Percentiles rank a stretch among this genome's conserved stretches.
These are phyloP conservation scores for Trypanosoma caninum DNA, from an alignment of 208 protist genomes.

Conservation along the genomic window DNA sequence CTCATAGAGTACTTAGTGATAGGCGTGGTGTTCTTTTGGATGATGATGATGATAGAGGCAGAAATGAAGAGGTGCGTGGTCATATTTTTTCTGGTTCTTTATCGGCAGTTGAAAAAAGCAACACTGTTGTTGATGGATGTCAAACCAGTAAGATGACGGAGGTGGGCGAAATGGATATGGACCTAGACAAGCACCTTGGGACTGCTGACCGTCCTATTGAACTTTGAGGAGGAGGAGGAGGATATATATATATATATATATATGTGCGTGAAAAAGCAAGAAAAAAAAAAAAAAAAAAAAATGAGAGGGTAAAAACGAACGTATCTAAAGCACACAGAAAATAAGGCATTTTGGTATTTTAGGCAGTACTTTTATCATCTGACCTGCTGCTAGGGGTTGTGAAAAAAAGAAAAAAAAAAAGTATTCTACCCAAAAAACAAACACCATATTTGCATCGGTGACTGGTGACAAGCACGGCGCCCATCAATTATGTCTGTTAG, in stretches of 20 bases:
- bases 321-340: too few relatives aligned
- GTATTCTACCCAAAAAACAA: too few relatives aligned
- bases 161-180: background rate
- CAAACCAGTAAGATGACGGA: constrained; percentile 4
- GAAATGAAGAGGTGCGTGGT: constrained; percentile 1
- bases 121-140: background rate
- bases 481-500: too few relatives aligned
- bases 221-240: constrained; percentile 28
- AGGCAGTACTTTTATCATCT: too few relatives aligned
- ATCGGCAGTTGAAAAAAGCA: too few relatives aligned
- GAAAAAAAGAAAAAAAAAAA: too few relatives aligned
- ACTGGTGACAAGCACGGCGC: too few relatives aligned
- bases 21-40: constrained; percentile 17
- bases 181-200: constrained; percentile 15
- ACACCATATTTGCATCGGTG: too few relatives aligned
- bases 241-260: constrained; percentile 3
- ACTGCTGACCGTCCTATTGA: constrained; percentile 71
- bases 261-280: background rate
- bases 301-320: background rate
- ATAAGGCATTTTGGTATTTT: too few relatives aligned
- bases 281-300: constrained; percentile 10
- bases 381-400: too few relatives aligned
- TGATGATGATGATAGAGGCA: constrained; percentile 15
- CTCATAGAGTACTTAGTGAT: background rate
- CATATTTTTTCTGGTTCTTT: too few relatives aligned